Percentiles rank a stretch among this genome's conserved stretches.
Conservation (phyloP, 768 basidiomycete genomes). For the Lyophyllum decastes region DNA sequence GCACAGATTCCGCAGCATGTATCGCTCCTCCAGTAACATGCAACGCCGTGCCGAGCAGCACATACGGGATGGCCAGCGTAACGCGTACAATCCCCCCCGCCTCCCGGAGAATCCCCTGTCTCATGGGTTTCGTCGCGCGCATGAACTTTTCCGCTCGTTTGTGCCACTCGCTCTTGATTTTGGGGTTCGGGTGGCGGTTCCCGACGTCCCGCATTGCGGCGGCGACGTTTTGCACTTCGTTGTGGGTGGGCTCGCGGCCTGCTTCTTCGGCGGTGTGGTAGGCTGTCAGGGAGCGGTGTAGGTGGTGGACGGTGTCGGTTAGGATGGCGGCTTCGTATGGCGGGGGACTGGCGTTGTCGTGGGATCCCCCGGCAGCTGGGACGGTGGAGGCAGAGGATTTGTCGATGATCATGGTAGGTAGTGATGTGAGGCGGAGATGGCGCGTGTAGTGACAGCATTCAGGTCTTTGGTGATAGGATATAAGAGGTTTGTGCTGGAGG, state of each 20-base stretch:
- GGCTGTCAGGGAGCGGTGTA: not conserved
- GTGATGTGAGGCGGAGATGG: not conserved
- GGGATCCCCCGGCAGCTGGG: not conserved
- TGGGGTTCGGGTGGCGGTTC: slow-evolving; percentile 8
- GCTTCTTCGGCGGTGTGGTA: not conserved
- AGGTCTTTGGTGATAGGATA: too few relatives aligned
- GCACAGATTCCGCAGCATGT: not conserved
- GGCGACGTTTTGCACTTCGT: slow-evolving; percentile 7
- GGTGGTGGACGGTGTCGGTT: not conserved
- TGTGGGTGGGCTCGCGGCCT: slow-evolving; percentile 7
- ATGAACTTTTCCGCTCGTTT: slow-evolving; percentile 8
- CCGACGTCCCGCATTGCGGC: slow-evolving; percentile 13
- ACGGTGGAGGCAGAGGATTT: not conserved
- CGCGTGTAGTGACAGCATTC: not conserved
- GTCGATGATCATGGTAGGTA: not conserved
- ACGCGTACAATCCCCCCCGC: not conserved
- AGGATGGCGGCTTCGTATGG: slow-evolving; percentile 3
- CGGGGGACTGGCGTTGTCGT: not conserved
- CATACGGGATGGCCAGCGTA: not conserved
- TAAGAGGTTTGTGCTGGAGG: too few relatives aligned
- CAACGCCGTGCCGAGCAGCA: not conserved
- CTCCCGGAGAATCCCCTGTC: slow-evolving; percentile 1
- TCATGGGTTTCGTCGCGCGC: not conserved
- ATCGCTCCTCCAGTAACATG: not conserved
- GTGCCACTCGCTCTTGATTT: slow-evolving; percentile 5